Base-by-base conservation (phyloP, 176 grass and related monocot species). In the Oryza punctata region DNA sequence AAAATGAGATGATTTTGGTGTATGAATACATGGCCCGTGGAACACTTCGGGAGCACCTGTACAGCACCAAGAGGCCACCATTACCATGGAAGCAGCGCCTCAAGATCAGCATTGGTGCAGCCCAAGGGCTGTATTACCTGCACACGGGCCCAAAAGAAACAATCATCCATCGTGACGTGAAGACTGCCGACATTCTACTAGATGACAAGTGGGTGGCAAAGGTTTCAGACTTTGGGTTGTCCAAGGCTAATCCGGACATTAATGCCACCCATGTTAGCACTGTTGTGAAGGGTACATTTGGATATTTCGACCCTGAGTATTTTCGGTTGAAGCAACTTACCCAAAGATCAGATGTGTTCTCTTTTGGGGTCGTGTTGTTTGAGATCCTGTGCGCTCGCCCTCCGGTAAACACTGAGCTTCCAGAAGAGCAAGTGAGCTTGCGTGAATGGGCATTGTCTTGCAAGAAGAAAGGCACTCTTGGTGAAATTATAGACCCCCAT, bases 21-120 rank as follows among this genome's bases (percentile, higher is more conserved):
- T 91, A 91, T 12, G 89, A 91, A 14, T 85, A 91, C 65, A 91
- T 91, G 85, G 81, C 81, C 3, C 52, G 85, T 71, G 89, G 89
- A 9, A 91, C 89, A 4, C 76, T 91, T 8, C 79, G 68, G 40
- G 85, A 84, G 46, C 89, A 88, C 61, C 23, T 91, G 12, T 91
- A 91, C 85, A 88, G 47, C 27, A 85, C 69, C 28, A 5, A 78
- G 10, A 91, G 84, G 15, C 66, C 76, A 46, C 85, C 89, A 7
- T 40, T 91, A 8, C 12, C 80, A n/a, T 91, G 89, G 89, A 80
- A 71, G 29, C 68, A 81, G 7, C 67, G 89, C 1, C 81, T 91
- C 25, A 76, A 81, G 37, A 88, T 88, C 70, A 85, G 89, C 85
- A 88, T 91, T 30, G 89, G 81, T 15, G 85, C 77, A 0, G 89